Base-by-base conservation (phyloP, 163 green algal species). In the Prototheca cutis region DNA sequence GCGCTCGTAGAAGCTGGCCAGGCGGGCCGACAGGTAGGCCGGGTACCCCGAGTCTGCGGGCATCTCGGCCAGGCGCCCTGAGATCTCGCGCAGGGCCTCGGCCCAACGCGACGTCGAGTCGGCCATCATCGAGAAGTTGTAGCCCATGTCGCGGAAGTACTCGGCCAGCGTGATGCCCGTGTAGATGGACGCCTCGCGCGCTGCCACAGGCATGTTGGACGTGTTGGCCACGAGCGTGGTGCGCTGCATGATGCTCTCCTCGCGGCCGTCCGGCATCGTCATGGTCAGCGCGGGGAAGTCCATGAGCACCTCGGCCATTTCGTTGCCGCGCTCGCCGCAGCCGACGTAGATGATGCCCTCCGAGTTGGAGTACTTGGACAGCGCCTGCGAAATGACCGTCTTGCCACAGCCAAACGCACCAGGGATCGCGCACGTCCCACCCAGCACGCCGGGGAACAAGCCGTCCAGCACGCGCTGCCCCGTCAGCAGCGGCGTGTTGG, bases 221-320 rank as follows among this genome's bases (percentile, higher is more conserved):
- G 92, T 99, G 82, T 99, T 99, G 64, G 92, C 92, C 47, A 99
- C 93, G 65, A 97, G 80, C 29, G 84, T 94, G 27, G 91, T 97
- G 62, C 91, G 83, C 82, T 98, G 94, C 93, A 99, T 99, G 81
- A 99, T 97, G 59, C 66, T 87, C 81, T 98, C 93, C 77, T 98
- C 92, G 18, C 90, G 79, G 0, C 93, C 93, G 60, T 99, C 91
- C 0, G 90, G 88, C 75, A 95, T 57, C 7, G 84, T 97, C 93
- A 99, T 96, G n/a, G 90, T 98, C 21, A 99, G 82, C 81, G 93
- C 70, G n/a, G 93, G 93, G 79, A 99, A 99, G 70, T 99, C 93
- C 78, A 88, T 89, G 39, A 99, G 78, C 77, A 96, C 90, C 78
- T 99, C 93, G 53, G 93, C 93, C 93, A 99, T 99, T 78, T 99